Percentiles rank a stretch among this genome's conserved stretches.
Conservation (phyloP, 2,329 filamentous ascomycete species). For the Botrytis pseudocinerea region DNA sequence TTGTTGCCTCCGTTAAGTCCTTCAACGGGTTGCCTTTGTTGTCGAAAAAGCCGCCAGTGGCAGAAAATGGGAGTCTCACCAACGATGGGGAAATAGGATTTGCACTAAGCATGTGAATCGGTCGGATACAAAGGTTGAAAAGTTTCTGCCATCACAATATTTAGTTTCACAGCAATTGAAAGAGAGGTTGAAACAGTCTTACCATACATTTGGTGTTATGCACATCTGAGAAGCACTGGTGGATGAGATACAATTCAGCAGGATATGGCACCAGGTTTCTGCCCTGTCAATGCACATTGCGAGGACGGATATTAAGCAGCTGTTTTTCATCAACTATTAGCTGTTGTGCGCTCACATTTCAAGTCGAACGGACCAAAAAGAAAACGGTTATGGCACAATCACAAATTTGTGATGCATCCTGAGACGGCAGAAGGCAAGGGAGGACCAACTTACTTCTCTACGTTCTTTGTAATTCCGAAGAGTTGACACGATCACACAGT, state of each 20-base stretch:
- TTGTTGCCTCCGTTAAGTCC: neutral
- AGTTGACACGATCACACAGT: neutral
- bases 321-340: neutral
- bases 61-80: neutral
- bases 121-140: neutral
- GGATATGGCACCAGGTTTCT: neutral
- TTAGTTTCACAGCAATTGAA: neutral
- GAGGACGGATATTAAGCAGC: neutral
- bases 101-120: neutral
- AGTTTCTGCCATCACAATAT: neutral
- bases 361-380: neutral
- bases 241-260: neutral
- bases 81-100: neutral
- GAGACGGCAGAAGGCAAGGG: neutral
- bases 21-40: neutral
- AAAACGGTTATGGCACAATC: neutral
- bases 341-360: neutral
- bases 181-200: neutral
- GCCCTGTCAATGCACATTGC: neutral
- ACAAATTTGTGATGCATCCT: neutral
- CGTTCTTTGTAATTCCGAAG: neutral
- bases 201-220: neutral
- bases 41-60: neutral
- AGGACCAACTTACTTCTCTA: neutral
- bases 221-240: neutral